Percentiles rank a stretch among this genome's conserved stretches.
phyloP scores from a whole-genome alignment of 2,329 filamentous ascomycete species.

The Stemphylium beticola region DNA sequence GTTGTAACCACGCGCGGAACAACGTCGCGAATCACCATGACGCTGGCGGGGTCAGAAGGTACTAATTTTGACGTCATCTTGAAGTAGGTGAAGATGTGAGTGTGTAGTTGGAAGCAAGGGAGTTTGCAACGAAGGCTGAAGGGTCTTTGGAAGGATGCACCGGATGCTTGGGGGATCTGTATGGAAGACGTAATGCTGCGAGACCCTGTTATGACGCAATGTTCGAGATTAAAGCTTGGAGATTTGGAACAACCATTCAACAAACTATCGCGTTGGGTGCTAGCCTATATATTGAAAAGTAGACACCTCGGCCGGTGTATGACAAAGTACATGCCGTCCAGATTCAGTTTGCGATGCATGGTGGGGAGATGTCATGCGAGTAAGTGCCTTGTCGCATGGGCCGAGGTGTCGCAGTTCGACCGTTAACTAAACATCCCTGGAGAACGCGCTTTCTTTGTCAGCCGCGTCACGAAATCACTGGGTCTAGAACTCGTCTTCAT shows the following conservation, averaged over 20 bases:
- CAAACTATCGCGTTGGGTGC: background rate
- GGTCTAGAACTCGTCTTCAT: conserved; percentile 19
- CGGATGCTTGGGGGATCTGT: conserved; percentile 8
- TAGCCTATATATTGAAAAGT: conserved; percentile 7
- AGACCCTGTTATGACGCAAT: conserved; percentile 30
- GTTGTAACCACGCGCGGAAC: conserved; percentile 75
- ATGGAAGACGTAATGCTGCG: conserved; percentile 32
- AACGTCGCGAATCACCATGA: conserved; percentile 89
- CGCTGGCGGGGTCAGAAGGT: conserved; percentile 72
- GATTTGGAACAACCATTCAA: conserved; percentile 2
- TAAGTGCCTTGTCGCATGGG: conserved; percentile 10
- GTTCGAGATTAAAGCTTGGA: conserved; percentile 16
- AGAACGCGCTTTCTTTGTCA: conserved; percentile 25
- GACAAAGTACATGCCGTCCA: background rate
- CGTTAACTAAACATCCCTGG: background rate
- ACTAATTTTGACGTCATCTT: conserved; percentile 50
- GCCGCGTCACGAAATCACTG: conserved; percentile 11
- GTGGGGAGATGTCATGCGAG: conserved; percentile 13
- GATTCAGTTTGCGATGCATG: background rate
- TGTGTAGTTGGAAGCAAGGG: background rate
- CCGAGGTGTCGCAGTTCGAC: conserved; percentile 15
- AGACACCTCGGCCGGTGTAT: conserved; percentile 18
- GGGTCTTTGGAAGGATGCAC: background rate
- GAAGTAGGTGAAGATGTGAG: conserved; percentile 1
- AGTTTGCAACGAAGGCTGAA: background rate